A percentile compares a stretch with the other conserved stretches of the same genome.
Evolutionary conservation across 2,329 filamentous ascomycete genomes (phyloP).

Genomic region (Pyrenophora teres): DNA sequence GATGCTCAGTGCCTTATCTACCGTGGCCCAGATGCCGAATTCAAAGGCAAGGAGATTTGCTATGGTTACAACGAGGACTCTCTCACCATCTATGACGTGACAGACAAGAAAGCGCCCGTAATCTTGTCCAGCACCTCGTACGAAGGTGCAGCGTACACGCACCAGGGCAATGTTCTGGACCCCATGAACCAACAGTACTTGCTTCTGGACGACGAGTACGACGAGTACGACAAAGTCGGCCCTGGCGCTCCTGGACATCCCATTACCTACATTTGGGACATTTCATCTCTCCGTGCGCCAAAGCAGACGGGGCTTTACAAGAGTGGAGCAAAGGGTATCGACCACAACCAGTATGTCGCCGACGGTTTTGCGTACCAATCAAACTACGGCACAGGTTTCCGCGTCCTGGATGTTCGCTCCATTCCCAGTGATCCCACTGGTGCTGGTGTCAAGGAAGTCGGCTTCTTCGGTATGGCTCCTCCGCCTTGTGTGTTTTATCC

Average conservation of each 20-base stretch:
- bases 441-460: constrained; percentile 49
- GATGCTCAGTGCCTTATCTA: constrained; percentile 65
- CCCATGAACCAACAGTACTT: constrained; percentile 42
- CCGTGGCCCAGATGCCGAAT: constrained; percentile 57
- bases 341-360: constrained; percentile 56
- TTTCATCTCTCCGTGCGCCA: constrained; percentile 39
- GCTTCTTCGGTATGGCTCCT: constrained; percentile 41
- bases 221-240: constrained; percentile 46
- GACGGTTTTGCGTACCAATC: constrained; percentile 51
- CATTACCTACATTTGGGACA: constrained; percentile 49
- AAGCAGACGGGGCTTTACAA: constrained; percentile 53
- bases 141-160: constrained; percentile 62
- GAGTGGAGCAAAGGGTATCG: constrained; percentile 46
- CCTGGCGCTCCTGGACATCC: constrained; percentile 42
- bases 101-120: constrained; percentile 52
- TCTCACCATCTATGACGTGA: constrained; percentile 59
- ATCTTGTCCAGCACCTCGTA: constrained; percentile 61
- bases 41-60: constrained; percentile 59
- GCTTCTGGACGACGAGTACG: constrained; percentile 48
- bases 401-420: constrained; percentile 49
- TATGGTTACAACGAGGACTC: constrained; percentile 62
- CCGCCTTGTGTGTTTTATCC: not conserved
- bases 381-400: constrained; percentile 52
- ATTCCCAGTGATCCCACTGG: constrained; percentile 50
- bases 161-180: constrained; percentile 61